Base-by-base conservation (phyloP, 345 rosid species). In the Eucalyptus pauciflora region DNA sequence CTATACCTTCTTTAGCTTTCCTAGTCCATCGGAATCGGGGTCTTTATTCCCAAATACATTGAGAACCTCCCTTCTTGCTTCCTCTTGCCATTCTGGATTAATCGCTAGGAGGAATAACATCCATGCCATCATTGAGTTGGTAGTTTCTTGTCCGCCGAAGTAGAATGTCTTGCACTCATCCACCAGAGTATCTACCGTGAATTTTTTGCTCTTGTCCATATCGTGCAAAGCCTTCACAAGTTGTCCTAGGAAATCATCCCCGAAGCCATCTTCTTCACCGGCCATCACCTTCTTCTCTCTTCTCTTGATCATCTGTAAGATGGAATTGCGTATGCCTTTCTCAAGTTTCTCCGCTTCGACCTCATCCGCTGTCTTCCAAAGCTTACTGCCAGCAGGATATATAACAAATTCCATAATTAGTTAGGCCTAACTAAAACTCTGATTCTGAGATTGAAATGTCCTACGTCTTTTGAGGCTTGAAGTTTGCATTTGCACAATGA, bases 141-240 rank as follows among this genome's bases (percentile, higher is more conserved):
- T 91, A 4, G 93, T 93, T 86, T 92, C 94, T 31, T 92, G 95
- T 48, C 94, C 93, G 5, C 52, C 92, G 69, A 92, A 8, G 64
- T 91, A 92, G 88, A 94, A 92, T 12, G 92, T 87, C 90, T 91
- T 94, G 91, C 96, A 93, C 89, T 94, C 95, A 80, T 92, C 96
- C n/a, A 94, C 58, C 56, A 92, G 3, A n/a, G 87, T 85, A 5
- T 89, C 88, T 4, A 89, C 46, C 8, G 90, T 85, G 80, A 93
- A 88, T 83, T 64, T 90, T 52, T 87, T 90, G 45, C 49, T 25
- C 64, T 37, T n/a, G 56, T 91, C 91, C 25, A 52, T 45, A 27
- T 91, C 91, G 45, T 88, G 90, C 31, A 43, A 56, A 37, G 91
- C 92, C 51, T 90, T 86, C 33, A 93, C 11, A 33, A 93, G 92